These are phyloP conservation scores for Penicillium sp. DNA, from an alignment of 2,329 filamentous ascomycete species.

Conservation along the genomic window DNA sequence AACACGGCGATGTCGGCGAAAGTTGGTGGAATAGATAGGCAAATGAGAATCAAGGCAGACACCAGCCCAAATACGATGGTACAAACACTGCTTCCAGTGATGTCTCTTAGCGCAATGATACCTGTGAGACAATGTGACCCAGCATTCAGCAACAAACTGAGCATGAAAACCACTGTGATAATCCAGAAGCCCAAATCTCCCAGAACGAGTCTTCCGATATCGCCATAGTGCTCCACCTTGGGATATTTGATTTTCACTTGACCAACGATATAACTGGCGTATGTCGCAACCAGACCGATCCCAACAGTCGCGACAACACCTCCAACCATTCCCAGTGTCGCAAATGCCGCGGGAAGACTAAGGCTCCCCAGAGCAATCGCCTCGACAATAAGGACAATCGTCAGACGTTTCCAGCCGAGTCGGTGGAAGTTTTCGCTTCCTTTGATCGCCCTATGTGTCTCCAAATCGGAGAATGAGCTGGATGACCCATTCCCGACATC, in stretches of 20 bases:
- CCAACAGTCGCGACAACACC: constrained; percentile 45
- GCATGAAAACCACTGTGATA: constrained; percentile 9
- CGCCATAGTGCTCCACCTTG: constrained; percentile 11
- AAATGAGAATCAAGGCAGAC: constrained; percentile 21
- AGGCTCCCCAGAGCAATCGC: constrained; percentile 9
- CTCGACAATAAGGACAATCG: constrained; percentile 8
- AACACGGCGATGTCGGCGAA: constrained; percentile 24
- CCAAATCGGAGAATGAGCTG: neutral
- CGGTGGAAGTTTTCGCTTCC: constrained; percentile 2
- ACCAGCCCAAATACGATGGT: constrained; percentile 11
- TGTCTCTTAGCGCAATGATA: constrained; percentile 12
- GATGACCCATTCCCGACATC: neutral
- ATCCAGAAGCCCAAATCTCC: constrained; percentile 8
- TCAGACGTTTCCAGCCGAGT: constrained; percentile 9
- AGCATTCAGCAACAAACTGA: constrained; percentile 6
- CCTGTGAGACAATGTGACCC: constrained; percentile 17
- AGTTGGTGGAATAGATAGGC: constrained; percentile 32
- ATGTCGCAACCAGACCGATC: constrained; percentile 38
- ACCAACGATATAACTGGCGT: constrained; percentile 20
- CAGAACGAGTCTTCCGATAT: constrained; percentile 8
- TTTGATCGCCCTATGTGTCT: neutral
- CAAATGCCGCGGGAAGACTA: constrained; percentile 33
- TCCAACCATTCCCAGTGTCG: constrained; percentile 45
- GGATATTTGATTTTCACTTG: constrained; percentile 14
- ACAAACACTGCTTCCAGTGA: constrained; percentile 9